These are phyloP conservation scores for Protomyces lactucae-debilis DNA, from an alignment of 1,139 yeast genomes.

Conservation along the genomic window DNA sequence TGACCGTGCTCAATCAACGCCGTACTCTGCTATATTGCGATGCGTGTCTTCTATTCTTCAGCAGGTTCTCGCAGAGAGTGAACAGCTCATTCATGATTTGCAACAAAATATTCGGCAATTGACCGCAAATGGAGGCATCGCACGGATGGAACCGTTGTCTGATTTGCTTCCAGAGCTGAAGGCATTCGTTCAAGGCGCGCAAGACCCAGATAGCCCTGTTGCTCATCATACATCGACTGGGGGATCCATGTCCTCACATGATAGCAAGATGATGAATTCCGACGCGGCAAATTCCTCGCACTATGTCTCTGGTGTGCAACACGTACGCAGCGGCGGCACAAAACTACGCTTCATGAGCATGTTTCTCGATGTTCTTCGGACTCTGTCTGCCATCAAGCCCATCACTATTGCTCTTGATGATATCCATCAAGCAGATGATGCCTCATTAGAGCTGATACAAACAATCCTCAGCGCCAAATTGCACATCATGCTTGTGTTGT, in stretches of 20 bases:
- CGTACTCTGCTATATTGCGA: slow-evolving; percentile 28
- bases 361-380: slow-evolving; percentile 27
- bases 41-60: slow-evolving; percentile 28
- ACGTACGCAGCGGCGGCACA: slow-evolving; percentile 28
- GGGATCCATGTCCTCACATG: neutral
- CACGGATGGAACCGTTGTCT: slow-evolving; percentile 19
- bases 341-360: slow-evolving; percentile 28
- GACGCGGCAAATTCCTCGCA: neutral
- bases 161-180: slow-evolving; percentile 29
- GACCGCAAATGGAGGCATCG: slow-evolving; percentile 24
- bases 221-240: neutral
- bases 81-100: slow-evolving; percentile 20
- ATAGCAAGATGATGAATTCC: neutral
- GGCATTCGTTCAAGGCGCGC: slow-evolving; percentile 14
- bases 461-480: slow-evolving; percentile 28
- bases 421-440: slow-evolving; percentile 30
- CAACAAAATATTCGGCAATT: neutral
- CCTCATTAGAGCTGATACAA: slow-evolving; percentile 28
- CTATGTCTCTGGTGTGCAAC: neutral
- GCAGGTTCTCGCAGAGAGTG: slow-evolving; percentile 31
- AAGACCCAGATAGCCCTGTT: neutral
- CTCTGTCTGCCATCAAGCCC: slow-evolving; percentile 27
- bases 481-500: slow-evolving; percentile 29
- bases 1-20: slow-evolving; percentile 1
- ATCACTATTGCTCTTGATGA: slow-evolving; percentile 30